phyloP scores from a whole-genome alignment of 2,329 filamentous ascomycete species.

The Ophiocordyceps unilateralis region DNA sequence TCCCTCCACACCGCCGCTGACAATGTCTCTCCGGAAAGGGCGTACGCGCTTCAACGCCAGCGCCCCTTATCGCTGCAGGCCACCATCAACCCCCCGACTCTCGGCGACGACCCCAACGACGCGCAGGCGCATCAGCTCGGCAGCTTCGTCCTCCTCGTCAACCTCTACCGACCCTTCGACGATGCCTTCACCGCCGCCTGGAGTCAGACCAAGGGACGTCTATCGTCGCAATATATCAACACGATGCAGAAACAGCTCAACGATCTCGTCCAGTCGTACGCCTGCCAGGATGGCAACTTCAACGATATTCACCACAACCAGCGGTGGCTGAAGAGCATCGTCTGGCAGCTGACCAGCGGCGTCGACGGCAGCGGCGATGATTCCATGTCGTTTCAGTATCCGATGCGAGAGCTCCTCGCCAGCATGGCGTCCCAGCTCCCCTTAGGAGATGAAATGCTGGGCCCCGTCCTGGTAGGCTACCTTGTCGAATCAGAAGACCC shows the following conservation, averaged over 20 bases:
- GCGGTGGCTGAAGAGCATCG: slow-evolving; percentile 46
- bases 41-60: slow-evolving; percentile 54
- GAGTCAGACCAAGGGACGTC: slow-evolving; percentile 45
- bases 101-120: slow-evolving; percentile 42
- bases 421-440: slow-evolving; percentile 56
- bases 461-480: slow-evolving; percentile 49
- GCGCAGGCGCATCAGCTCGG: slow-evolving; percentile 33
- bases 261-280: slow-evolving; percentile 33
- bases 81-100: slow-evolving; percentile 46
- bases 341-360: slow-evolving; percentile 44
- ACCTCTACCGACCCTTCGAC: slow-evolving; percentile 49
- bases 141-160: slow-evolving; percentile 41
- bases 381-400: slow-evolving; percentile 43
- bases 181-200: slow-evolving; percentile 45
- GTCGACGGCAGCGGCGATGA: slow-evolving; percentile 29
- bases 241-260: slow-evolving; percentile 45
- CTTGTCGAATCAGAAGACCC: neutral
- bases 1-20: neutral
- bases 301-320: slow-evolving; percentile 41
- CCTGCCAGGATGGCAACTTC: slow-evolving; percentile 35
- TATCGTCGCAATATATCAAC: slow-evolving; percentile 37
- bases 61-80: slow-evolving; percentile 54
- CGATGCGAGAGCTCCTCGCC: slow-evolving; percentile 42
- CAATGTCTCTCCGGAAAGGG: slow-evolving; percentile 18
- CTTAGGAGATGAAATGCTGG: slow-evolving; percentile 56